Base-by-base conservation (phyloP, 306 rosid species). In the Sesbania bispinosa region DNA sequence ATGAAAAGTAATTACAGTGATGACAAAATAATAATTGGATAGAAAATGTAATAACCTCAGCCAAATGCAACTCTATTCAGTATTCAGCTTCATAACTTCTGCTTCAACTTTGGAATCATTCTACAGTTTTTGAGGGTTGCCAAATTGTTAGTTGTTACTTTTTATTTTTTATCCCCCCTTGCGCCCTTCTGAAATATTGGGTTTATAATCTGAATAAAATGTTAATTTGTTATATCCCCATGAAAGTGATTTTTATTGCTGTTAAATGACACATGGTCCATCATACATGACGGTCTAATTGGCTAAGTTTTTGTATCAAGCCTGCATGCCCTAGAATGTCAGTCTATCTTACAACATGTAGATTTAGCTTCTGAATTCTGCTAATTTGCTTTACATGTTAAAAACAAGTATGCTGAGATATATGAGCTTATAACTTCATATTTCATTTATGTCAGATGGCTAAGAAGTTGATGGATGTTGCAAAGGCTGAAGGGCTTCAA, bases 401-500 rank as follows among this genome's bases (percentile, higher is more conserved):
- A 70, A n/a, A 69, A 8, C 51, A 43, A 16, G 4, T 61, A 16
- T 69, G 66, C 23, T 48, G 51, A 35, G 39, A 30, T 50, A 15
- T 59, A 24, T 2, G 23, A 48, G 33, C n/a, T 71, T 38, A 20
- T 46, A 62, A 62, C 69, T 53, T 43, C 5, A 36, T 42, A 26
- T 73, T 78, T 84, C 61, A 36, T 78, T 64, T 62, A 48, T 82
- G 71, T 29, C 79, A 94, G 99, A 94, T 91, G 97, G 97, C 95
- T 41, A 94, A 94, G 84, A 86, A 84, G 85, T 85, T 94, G 69
- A 75, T 83, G 83, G 88, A 86, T 77, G 86, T 94, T 82, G 91
- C 96, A 47, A 89, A 67, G 48, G 74, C 92, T 63, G 99, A 91
- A 83, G 89, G 90, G 69, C 86, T 94, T 83, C 89, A 91, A 83